Conservation (phyloP, 495 filamentous ascomycete species). For the Talaromyces trachyspermus region DNA sequence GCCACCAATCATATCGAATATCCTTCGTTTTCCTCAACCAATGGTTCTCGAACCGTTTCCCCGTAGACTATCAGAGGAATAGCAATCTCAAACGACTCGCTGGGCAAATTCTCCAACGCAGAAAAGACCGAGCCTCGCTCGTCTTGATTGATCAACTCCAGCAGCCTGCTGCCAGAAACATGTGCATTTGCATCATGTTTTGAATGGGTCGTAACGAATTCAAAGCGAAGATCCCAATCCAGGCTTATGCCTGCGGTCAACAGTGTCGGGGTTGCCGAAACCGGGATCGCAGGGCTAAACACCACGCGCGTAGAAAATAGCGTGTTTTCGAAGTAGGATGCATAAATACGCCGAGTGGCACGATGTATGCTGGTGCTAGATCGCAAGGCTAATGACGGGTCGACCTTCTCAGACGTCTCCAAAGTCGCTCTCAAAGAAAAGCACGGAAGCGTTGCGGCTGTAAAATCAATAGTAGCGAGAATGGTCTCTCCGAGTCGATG, state of each 20-base stretch:
- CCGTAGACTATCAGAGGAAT: slow-evolving; percentile 83
- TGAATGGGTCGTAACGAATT: slow-evolving; percentile 66
- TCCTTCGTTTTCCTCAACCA: slow-evolving; percentile 40
- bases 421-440: slow-evolving; percentile 71
- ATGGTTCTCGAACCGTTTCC: slow-evolving; percentile 43
- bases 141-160: slow-evolving; percentile 56
- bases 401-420: slow-evolving; percentile 73
- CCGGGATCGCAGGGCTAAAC: slow-evolving; percentile 75
- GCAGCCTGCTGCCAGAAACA: slow-evolving; percentile 33
- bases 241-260: slow-evolving; percentile 77
- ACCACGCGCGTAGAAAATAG: slow-evolving; percentile 70
- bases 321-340: slow-evolving; percentile 67
- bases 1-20: slow-evolving; percentile 32
- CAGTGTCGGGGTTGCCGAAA: slow-evolving; percentile 76
- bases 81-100: slow-evolving; percentile 84
- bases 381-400: slow-evolving; percentile 71
- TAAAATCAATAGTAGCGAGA: slow-evolving; percentile 74
- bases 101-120: slow-evolving; percentile 65
- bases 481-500: slow-evolving; percentile 87
- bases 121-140: slow-evolving; percentile 65
- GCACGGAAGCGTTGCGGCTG: slow-evolving; percentile 62
- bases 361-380: slow-evolving; percentile 75
- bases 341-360: slow-evolving; percentile 74
- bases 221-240: slow-evolving; percentile 79
- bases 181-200: slow-evolving; percentile 22